These are phyloP conservation scores for Cryphonectria parasitica DNA, from an alignment of 2,329 filamentous ascomycete species.

Conservation along the genomic window DNA sequence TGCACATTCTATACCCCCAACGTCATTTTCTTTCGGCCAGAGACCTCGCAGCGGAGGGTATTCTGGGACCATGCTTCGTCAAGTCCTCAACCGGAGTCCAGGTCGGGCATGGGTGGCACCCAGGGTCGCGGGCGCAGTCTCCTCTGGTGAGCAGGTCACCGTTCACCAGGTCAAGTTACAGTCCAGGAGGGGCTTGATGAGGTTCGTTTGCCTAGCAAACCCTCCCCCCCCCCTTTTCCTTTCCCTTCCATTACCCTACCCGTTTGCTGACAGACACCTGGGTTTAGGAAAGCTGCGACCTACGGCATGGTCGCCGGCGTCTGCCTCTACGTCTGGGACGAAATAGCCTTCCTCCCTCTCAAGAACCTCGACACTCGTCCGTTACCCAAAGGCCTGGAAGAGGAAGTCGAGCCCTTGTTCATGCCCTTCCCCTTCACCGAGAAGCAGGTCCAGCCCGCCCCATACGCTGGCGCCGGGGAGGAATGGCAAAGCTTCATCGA, in stretches of 20 bases:
- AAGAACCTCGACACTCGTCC: constrained; percentile 45
- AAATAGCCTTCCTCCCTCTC: constrained; percentile 48
- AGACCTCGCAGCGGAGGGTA: no score
- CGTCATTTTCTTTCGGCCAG: no score
- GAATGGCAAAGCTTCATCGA: constrained; percentile 66
- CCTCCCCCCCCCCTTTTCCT: not conserved
- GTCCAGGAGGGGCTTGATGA: not conserved
- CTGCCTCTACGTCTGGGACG: constrained; percentile 51
- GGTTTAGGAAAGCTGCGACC: constrained; percentile 17
- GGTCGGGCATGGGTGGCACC: constrained; percentile 19
- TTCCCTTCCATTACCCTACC: not conserved
- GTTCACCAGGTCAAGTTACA: constrained; percentile 20
- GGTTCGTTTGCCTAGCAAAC: constrained; percentile 1
- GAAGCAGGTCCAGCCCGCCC: constrained; percentile 49
- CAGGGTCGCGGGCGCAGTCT: constrained; percentile 12
- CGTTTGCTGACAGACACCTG: not conserved
- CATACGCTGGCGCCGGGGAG: constrained; percentile 61
- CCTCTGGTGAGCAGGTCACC: constrained; percentile 20
- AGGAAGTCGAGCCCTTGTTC: constrained; percentile 54
- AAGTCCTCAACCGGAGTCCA: constrained; percentile 22
- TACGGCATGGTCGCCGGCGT: constrained; percentile 38
- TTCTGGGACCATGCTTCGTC: constrained; percentile 21
- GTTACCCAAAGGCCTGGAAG: constrained; percentile 43
- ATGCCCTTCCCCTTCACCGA: constrained; percentile 66
- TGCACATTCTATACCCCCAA: not conserved